Conservation (phyloP, 139 green algal species). For the Closterium sp. region DNA sequence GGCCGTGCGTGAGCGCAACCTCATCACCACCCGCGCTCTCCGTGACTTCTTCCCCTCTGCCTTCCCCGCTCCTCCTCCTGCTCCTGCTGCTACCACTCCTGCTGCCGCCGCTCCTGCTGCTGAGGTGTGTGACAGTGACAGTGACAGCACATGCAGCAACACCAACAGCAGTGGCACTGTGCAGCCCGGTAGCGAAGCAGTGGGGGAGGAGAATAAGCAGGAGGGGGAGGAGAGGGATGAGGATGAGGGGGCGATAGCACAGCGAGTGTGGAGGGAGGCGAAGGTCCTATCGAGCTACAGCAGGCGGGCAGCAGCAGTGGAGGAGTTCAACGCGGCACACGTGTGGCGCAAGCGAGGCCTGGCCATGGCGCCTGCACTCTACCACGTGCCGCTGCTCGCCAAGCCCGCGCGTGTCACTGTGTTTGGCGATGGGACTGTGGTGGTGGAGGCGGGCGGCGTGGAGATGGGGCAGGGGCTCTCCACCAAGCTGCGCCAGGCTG, state of each 20-base stretch:
- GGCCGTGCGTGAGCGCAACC: slow-evolving; percentile 62
- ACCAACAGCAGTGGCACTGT: no score
- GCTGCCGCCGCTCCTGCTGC: background rate
- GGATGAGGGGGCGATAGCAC: slow-evolving; percentile 21
- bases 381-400: slow-evolving; percentile 83
- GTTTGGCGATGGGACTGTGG: slow-evolving; percentile 84
- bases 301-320: slow-evolving; percentile 45
- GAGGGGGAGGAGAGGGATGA: background rate
- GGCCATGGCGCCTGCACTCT: slow-evolving; percentile 81
- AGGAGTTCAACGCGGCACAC: slow-evolving; percentile 68
- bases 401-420: slow-evolving; percentile 56
- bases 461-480: slow-evolving; percentile 98
- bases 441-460: slow-evolving; percentile 89
- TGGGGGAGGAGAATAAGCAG: slow-evolving; percentile 3
- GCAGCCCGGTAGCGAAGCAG: no score
- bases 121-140: no score
- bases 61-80: slow-evolving; percentile 32
- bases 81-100: background rate
- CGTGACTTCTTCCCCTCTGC: background rate
- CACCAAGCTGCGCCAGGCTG: slow-evolving; percentile 86
- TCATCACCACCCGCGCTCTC: slow-evolving; percentile 61
- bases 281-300: slow-evolving; percentile 41
- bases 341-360: slow-evolving; percentile 84
- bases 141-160: no score
- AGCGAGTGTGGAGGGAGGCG: slow-evolving; percentile 62